Evolutionary conservation across 192 early-diverging fungal species (phyloP).

Genomic region (Entomortierella beljakovae): DNA sequence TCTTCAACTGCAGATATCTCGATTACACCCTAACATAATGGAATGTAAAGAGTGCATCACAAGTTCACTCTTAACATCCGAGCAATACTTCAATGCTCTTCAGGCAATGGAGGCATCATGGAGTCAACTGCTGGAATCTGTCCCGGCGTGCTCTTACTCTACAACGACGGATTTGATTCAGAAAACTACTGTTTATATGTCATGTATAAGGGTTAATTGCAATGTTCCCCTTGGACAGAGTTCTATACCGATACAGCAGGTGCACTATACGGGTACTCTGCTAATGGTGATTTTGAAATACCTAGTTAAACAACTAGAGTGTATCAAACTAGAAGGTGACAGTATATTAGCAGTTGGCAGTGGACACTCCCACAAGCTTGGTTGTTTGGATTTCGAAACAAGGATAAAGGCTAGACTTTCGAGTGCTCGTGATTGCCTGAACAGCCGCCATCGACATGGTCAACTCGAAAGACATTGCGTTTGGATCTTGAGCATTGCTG

Average conservation of each 20-base stretch:
- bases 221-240: not conserved
- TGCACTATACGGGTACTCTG: not conserved
- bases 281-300: not conserved
- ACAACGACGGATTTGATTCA: not conserved
- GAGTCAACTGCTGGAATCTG: not conserved
- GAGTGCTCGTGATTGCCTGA: not conserved
- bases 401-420: not conserved
- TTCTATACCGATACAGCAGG: not conserved
- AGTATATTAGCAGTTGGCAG: not conserved
- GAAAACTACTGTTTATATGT: not conserved
- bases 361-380: not conserved
- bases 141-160: not conserved
- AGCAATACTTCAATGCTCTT: not conserved
- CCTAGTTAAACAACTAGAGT: not conserved
- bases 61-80: not conserved
- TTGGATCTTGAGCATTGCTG: not conserved
- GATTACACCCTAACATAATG: not conserved
- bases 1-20: too few relatives aligned
- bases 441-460: not conserved
- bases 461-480: not conserved
- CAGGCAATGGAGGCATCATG: not conserved
- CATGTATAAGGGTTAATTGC: not conserved
- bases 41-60: not conserved
- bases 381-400: not conserved
- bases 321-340: not conserved